phyloP scores from a whole-genome alignment of 164 flowering plant species.

The Kingdonia uniflora region DNA sequence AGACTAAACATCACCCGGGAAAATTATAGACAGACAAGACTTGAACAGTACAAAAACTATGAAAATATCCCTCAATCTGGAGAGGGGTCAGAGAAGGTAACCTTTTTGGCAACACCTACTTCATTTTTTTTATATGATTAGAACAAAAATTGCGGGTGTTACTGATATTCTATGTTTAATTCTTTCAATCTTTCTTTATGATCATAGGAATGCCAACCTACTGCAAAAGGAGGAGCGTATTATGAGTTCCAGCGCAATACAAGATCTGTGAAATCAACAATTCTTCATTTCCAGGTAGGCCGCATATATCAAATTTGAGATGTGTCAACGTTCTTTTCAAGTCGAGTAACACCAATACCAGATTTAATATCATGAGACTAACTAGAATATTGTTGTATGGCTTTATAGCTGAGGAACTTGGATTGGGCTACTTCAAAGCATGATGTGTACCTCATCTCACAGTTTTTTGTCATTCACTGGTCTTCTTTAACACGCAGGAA shows the following conservation, averaged over 20 bases:
- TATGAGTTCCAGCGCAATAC: slow-evolving; percentile 7
- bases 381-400: slow-evolving; percentile 8
- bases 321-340: too few species aligned
- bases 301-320: too few species aligned
- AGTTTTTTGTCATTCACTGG: slow-evolving; percentile 52
- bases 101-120: background rate
- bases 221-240: slow-evolving; percentile 4
- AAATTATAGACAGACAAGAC: slow-evolving; percentile 7
- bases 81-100: slow-evolving; percentile 7
- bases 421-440: slow-evolving; percentile 75
- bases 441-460: slow-evolving; percentile 58
- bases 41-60: slow-evolving; percentile 7
- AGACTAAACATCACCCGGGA: slow-evolving; percentile 6
- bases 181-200: background rate
- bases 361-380: background rate
- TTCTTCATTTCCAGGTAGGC: slow-evolving; percentile 6
- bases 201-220: slow-evolving; percentile 1
- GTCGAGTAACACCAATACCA: too few species aligned
- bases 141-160: too few species aligned
- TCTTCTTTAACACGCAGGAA: slow-evolving; percentile 35
- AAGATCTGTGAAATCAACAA: slow-evolving; percentile 8
- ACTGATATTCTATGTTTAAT: background rate
- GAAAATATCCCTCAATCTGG: slow-evolving; percentile 10
- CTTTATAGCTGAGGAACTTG: slow-evolving; percentile 49
- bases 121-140: background rate